Evolutionary conservation across 352 stramenopile genomes (phyloP), one percentile per base, ranked within the genome.

Genomic region (Phytophthora rubi): DNA sequence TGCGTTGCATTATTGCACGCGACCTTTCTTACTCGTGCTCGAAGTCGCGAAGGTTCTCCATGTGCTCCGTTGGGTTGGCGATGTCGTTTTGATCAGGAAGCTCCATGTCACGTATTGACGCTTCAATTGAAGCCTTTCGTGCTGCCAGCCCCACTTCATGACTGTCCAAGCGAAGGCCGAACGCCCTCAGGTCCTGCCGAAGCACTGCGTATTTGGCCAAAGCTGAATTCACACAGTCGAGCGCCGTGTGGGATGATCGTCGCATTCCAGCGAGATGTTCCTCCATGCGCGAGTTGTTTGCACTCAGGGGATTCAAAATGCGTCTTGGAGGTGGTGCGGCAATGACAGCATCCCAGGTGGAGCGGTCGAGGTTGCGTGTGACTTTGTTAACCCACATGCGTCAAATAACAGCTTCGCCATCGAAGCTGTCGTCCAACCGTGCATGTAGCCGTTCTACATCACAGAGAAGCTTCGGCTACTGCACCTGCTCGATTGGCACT

Each of bases 311-410:
- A 2, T 33, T 0, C 2, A 64, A 16, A 21, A 71, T 61, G 12
- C 52, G 18, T 21, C 8, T 6, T 30, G 62, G 52, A n/a, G 62
- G 62, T 16, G 60, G 49, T 37, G 53, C 16, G 1, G 7, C 15
- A 37, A 63, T 67, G 18, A 21, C 13, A 28, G 35, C 57, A 21
- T 68, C 58, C 53, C 65, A 67, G 2, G 45, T 54, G 30, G 56
- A 59, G 37, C 56, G 37, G 59, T 71, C 45, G 9, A 59, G 37
- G 13, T 37, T 71, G 15, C 51, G 35, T 1, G 62, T 64, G 10
- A 68, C 60, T 47, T 62, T 16, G 15, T 65, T 59, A 12, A 42
- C 53, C 68, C 57, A 76, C 68, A 76, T 72, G 21, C 68, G 51
- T 62, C 68, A 76, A 7, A 64, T 49, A 12, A 62, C 45, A 33